Conservation (phyloP, 805 yeast species). For the Kodamaea fukazawae region DNA sequence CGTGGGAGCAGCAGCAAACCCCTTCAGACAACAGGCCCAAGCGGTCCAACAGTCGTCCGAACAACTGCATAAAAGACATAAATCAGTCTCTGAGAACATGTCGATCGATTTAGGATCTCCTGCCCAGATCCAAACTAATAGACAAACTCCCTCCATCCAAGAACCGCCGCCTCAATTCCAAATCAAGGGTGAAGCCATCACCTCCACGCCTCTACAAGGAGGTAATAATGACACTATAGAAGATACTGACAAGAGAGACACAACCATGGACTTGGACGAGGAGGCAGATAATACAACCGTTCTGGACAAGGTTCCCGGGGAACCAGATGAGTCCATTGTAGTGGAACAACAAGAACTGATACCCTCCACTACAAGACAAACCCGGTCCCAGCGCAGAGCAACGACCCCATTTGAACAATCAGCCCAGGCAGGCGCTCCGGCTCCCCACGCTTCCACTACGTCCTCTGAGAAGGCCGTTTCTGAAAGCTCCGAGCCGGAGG, state of each 20-base stretch:
- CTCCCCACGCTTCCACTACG: constrained; percentile 1
- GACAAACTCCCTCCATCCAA: background rate
- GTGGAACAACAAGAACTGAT: background rate
- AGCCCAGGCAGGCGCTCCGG: background rate
- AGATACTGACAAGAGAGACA: constrained; percentile 3
- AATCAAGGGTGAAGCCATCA: background rate
- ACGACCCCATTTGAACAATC: background rate
- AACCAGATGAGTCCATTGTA: constrained; percentile 2
- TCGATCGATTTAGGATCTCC: constrained; percentile 24
- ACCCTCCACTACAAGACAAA: background rate
- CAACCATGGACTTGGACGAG: constrained; percentile 10
- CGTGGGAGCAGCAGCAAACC: constrained; percentile 7
- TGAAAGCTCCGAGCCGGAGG: constrained; percentile 11
- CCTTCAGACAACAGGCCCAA: constrained; percentile 11
- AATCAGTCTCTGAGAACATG: constrained; percentile 29
- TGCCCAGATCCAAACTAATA: constrained; percentile 1
- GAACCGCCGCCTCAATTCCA: constrained; percentile 2
- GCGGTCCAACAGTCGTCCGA: constrained; percentile 7
- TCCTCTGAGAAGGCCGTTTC: constrained; percentile 4
- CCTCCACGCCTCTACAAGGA: constrained; percentile 7
- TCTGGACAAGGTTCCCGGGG: constrained; percentile 7
- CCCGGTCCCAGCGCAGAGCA: constrained; percentile 3
- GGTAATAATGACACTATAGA: constrained; percentile 9
- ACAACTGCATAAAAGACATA: constrained; percentile 37
- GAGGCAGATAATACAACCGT: constrained; percentile 6